A percentile compares a stretch with the other conserved stretches of the same genome.
Evolutionary conservation across 345 rosid genomes (phyloP).

Genomic region (Sisymbrium irio): DNA sequence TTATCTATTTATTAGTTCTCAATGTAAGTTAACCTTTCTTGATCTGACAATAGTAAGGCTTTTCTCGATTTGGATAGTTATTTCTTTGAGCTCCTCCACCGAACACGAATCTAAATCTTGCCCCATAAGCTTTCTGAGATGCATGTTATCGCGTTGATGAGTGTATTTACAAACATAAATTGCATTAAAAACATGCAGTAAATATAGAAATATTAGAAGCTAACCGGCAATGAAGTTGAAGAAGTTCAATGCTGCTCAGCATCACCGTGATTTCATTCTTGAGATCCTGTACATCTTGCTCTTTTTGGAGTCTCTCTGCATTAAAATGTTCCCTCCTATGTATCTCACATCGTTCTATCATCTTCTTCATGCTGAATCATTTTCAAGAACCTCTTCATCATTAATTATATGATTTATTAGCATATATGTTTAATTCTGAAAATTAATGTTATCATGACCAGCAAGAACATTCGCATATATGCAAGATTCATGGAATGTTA

Average conservation of each 20-base stretch:
- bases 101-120: conserved; percentile 45
- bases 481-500: background rate
- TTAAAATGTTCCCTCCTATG: conserved; percentile 17
- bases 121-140: conserved; percentile 55
- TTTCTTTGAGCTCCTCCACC: conserved; percentile 43
- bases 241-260: conserved; percentile 48
- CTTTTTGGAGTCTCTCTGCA: conserved; percentile 5
- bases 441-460: background rate
- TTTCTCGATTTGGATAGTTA: conserved; percentile 42
- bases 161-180: background rate
- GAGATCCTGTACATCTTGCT: conserved; percentile 39
- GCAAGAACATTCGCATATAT: background rate
- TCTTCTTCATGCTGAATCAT: conserved; percentile 43
- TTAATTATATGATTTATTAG: background rate
- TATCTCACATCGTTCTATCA: conserved; percentile 42
- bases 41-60: conserved; percentile 51
- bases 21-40: conserved; percentile 47
- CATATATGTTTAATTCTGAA: background rate
- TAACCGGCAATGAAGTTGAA: conserved; percentile 50
- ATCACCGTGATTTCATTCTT: conserved; percentile 41
- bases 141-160: background rate
- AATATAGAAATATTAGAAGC: background rate
- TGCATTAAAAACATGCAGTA: background rate
- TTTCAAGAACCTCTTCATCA: background rate
- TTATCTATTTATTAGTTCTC: background rate